Evolutionary conservation across 1,284 basidiomycete species (phyloP).

Genomic region (Melampsora larici-populina): DNA sequence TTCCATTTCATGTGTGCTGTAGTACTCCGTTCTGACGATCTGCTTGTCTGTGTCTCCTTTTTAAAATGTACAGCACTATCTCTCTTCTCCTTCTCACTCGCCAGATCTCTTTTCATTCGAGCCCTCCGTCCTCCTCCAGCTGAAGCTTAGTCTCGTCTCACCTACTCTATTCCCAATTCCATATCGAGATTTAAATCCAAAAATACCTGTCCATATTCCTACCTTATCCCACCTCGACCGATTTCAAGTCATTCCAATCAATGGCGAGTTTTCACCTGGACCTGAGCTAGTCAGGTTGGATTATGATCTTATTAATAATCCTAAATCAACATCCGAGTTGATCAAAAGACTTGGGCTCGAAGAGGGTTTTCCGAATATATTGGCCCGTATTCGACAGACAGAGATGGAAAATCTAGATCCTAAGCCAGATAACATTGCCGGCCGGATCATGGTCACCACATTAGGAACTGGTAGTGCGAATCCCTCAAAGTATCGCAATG

Average conservation of each 20-base stretch:
- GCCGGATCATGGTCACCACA: slow-evolving; percentile 36
- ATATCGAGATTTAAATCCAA: background rate
- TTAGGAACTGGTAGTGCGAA: slow-evolving; percentile 39
- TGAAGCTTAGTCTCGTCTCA: slow-evolving; percentile 30
- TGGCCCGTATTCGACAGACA: background rate
- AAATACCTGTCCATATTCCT: background rate
- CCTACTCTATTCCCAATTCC: slow-evolving; percentile 32
- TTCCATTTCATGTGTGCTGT: background rate
- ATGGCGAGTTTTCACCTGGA: background rate
- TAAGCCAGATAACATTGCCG: background rate
- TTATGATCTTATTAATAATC: background rate
- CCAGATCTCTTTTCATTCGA: slow-evolving; percentile 39
- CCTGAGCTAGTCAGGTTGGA: background rate
- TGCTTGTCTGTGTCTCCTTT: background rate
- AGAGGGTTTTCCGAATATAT: background rate
- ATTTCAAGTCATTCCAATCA: slow-evolving; percentile 4
- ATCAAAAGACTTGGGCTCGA: background rate
- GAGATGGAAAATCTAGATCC: background rate
- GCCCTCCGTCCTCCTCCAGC: slow-evolving; percentile 24
- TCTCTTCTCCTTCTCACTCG: slow-evolving; percentile 32
- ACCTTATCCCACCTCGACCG: background rate
- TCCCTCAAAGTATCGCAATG: slow-evolving; percentile 44
- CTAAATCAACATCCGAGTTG: background rate
- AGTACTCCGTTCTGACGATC: background rate
- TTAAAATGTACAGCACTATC: slow-evolving; percentile 4